Conservation (phyloP, 805 yeast species). For the Kuraishia piskuri region DNA sequence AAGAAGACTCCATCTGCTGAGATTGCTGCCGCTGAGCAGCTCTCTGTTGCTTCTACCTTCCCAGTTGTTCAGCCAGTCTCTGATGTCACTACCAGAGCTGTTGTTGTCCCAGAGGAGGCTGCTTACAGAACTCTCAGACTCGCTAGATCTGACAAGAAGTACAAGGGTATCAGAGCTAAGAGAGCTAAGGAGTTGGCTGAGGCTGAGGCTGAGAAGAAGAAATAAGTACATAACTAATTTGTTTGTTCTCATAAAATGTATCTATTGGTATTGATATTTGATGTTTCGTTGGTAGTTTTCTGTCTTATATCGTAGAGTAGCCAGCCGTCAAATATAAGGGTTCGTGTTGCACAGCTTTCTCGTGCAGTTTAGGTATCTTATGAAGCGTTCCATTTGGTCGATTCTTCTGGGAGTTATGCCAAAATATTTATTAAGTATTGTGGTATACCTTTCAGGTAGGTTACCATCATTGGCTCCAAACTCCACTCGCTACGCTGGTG, state of each 20-base stretch:
- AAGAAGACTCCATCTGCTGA: constrained; percentile 73
- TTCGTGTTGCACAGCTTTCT: no score
- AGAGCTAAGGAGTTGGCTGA: constrained; percentile 95
- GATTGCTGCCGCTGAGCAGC: constrained; percentile 57
- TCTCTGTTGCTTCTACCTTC: constrained; percentile 69
- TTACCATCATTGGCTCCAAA: no score
- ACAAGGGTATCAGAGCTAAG: constrained; percentile 95
- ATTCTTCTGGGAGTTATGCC: no score
- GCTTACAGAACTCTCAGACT: constrained; percentile 94
- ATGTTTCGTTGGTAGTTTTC: background rate
- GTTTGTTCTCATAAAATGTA: constrained; percentile 1
- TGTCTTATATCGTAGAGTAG: no score
- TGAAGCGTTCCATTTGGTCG: no score
- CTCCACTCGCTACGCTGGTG: no score
- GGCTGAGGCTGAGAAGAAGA: constrained; percentile 99
- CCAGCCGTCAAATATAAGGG: no score
- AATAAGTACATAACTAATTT: constrained; percentile 38
- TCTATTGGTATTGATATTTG: background rate
- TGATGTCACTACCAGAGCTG: constrained; percentile 84
- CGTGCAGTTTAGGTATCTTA: no score
- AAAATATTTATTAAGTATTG: no score
- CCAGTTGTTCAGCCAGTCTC: constrained; percentile 77
- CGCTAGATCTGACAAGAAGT: constrained; percentile 92
- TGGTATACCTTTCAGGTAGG: no score
- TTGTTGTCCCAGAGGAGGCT: constrained; percentile 55